phyloP scores from a whole-genome alignment of 176 grass and related monocot species.

The Rhynchospora tenuis region DNA sequence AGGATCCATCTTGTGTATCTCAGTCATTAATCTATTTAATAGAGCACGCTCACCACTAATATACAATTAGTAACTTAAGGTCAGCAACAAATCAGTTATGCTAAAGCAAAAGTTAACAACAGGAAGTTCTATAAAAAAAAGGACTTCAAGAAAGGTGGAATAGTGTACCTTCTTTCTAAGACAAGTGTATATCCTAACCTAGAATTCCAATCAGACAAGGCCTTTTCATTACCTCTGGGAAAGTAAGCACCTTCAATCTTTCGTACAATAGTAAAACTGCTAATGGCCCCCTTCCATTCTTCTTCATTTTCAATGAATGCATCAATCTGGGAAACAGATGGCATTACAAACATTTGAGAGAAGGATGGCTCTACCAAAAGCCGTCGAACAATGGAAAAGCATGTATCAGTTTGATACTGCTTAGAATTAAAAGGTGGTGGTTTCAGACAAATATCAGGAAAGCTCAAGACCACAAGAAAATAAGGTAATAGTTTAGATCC shows the following conservation, averaged over 20 bases:
- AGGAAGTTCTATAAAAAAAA: background rate
- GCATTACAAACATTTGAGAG: background rate
- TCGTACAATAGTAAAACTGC: slow-evolving; percentile 85
- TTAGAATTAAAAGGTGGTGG: background rate
- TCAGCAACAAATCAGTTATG: background rate
- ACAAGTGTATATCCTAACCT: slow-evolving; percentile 56
- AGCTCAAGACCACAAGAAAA: background rate
- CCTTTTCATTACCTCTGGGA: slow-evolving; percentile 71
- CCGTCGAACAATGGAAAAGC: background rate
- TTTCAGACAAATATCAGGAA: background rate
- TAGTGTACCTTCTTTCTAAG: slow-evolving; percentile 67
- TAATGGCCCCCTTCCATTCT: slow-evolving; percentile 37
- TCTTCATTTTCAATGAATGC: slow-evolving; percentile 84
- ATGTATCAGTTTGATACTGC: background rate
- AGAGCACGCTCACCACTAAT: slow-evolving; percentile 85
- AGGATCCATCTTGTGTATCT: slow-evolving; percentile 87
- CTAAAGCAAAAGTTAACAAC: background rate
- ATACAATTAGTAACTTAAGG: slow-evolving; percentile 18
- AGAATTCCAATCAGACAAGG: slow-evolving; percentile 69
- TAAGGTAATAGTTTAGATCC: background rate
- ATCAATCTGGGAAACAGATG: slow-evolving; percentile 63
- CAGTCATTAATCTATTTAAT: slow-evolving; percentile 92
- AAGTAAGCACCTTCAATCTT: slow-evolving; percentile 88
- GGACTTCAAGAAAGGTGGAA: background rate
- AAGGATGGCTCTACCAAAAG: background rate